Evolutionary conservation across 2,329 filamentous ascomycete species (phyloP).

Genomic region (Aureobasidium vineae): DNA sequence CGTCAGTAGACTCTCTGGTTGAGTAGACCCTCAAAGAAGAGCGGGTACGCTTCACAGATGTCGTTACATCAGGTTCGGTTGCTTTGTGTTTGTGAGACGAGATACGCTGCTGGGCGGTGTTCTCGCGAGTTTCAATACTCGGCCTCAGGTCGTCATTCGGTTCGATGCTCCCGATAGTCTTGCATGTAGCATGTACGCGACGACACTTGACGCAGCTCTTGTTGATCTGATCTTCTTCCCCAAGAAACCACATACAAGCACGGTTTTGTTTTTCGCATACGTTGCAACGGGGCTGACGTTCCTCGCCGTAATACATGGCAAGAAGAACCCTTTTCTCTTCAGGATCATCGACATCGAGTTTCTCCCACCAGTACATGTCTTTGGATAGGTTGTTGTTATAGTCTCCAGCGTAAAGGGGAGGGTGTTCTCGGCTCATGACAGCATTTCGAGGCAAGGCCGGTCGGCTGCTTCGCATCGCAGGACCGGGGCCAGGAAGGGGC

Average conservation of each 20-base stretch:
- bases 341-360: neutral
- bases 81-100: neutral
- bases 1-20: neutral
- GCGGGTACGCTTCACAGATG: neutral
- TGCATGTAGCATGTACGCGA: slow-evolving; percentile 13
- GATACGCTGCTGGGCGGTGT: neutral
- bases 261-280: slow-evolving; percentile 7
- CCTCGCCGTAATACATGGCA: slow-evolving; percentile 8
- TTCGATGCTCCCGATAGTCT: neutral
- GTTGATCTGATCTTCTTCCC: slow-evolving; percentile 3
- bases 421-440: neutral
- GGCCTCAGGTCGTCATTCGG: neutral
- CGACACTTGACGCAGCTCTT: slow-evolving; percentile 14
- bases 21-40: neutral
- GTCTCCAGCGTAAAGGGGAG: slow-evolving; percentile 2
- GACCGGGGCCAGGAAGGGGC: neutral
- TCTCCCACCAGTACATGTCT: slow-evolving; percentile 19
- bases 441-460: slow-evolving; percentile 1
- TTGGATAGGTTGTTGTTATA: slow-evolving; percentile 4
- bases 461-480: neutral
- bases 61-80: neutral
- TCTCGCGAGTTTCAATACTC: neutral
- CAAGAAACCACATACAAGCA: slow-evolving; percentile 16
- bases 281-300: neutral
- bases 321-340: neutral